phyloP scores from a whole-genome alignment of 768 basidiomycete genomes.

The Lactarius pseudohatsudake region DNA sequence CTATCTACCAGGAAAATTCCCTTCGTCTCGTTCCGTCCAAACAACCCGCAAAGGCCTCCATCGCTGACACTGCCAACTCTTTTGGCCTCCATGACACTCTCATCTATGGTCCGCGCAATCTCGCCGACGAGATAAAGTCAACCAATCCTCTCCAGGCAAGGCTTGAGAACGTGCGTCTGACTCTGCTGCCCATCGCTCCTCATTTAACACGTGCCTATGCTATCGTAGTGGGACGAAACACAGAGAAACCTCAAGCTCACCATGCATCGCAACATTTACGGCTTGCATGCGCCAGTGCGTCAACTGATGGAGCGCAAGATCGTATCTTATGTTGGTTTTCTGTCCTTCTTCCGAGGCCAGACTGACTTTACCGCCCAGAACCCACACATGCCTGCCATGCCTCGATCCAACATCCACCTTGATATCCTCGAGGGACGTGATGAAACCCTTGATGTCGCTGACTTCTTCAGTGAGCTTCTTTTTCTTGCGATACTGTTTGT shows the following conservation, averaged over 20 bases:
- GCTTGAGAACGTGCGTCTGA: slow-evolving; percentile 66
- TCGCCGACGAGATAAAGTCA: slow-evolving; percentile 72
- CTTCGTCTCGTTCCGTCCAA: slow-evolving; percentile 62
- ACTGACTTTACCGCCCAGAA: slow-evolving; percentile 42
- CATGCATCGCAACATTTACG: slow-evolving; percentile 79
- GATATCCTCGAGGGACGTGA: slow-evolving; percentile 95
- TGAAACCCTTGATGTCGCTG: slow-evolving; percentile 72
- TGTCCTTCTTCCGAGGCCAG: background rate
- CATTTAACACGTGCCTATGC: background rate
- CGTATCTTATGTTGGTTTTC: slow-evolving; percentile 62
- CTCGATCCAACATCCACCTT: slow-evolving; percentile 77
- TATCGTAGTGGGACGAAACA: slow-evolving; percentile 84
- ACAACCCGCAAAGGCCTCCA: slow-evolving; percentile 57
- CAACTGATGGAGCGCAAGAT: slow-evolving; percentile 93
- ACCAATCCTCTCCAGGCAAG: slow-evolving; percentile 63
- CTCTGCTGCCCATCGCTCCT: slow-evolving; percentile 3
- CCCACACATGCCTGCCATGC: slow-evolving; percentile 62
- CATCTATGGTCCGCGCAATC: slow-evolving; percentile 76
- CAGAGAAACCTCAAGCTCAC: slow-evolving; percentile 86
- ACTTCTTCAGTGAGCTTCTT: slow-evolving; percentile 69
- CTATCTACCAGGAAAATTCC: slow-evolving; percentile 45
- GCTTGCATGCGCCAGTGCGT: slow-evolving; percentile 86
- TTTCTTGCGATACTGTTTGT: background rate
- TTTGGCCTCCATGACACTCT: slow-evolving; percentile 89
- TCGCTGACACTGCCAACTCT: slow-evolving; percentile 66